Base-by-base conservation (phyloP, 495 filamentous ascomycete species). In the Rhizodiscina lignyota region DNA sequence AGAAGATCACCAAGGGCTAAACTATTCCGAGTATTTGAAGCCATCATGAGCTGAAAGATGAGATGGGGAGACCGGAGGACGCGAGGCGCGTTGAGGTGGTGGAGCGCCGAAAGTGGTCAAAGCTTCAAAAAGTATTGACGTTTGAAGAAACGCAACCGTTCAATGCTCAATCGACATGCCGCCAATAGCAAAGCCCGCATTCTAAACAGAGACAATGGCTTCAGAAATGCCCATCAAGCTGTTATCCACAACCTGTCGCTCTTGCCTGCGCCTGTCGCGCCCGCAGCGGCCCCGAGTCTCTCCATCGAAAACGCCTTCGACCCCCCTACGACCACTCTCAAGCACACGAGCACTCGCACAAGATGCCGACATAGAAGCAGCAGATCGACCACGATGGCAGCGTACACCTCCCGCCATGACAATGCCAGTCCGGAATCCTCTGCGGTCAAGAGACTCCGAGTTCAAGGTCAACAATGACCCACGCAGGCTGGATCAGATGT, bases 401-500 rank as follows among this genome's bases (percentile, higher is more conserved):
- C 71, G 77, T 51, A 93, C 85, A 11, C 86, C 86, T 17, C 63
- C 70, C 37, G 59, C 61, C 32, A 81, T 86, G 70, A 74, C 72
- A 49, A 79, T 77, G 2, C 81, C 83, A n/a, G 61, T 81, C 34
- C 39, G 47, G 6, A 35, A 35, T 28, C 50, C 47, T 4, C 51
- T 49, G 18, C 22, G 16, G 36, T 61, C 66, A 13, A 36, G 53
- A 17, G 50, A 60, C 18, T 63, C 61, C 15, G 43, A 55, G 8
- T 91, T 69, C 62, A 44, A 50, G 23, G 72, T 80, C 54, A 96
- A 99, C 55, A 61, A 73, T 3, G 70, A 87, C 44, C 80, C 78
- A 11, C 56, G 57, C 34, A 58, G 63, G 38, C 59, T 99, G 27
- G 79, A 96, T 51, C 53, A 62, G 26, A 76, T 83, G 53, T 87